A percentile compares a stretch with the other conserved stretches of the same genome.
Evolutionary conservation across 345 rosid genomes (phyloP).

Genomic region (Arabis alpina): DNA sequence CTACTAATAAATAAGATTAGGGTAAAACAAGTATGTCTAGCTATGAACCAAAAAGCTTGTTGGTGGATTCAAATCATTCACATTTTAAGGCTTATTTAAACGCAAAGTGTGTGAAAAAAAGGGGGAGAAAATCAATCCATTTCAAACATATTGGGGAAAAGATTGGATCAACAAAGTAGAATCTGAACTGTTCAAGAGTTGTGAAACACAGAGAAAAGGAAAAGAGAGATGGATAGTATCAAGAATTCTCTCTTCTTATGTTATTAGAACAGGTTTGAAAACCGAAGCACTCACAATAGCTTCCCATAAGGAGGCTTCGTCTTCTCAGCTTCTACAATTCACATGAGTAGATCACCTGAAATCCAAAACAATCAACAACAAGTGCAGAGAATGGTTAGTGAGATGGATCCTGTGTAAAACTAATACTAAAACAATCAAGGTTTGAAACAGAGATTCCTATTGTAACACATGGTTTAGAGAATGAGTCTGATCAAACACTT

Average conservation of each 20-base stretch:
- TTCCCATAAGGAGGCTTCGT: neutral
- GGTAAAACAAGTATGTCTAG: neutral
- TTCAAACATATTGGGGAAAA: conserved; percentile 6
- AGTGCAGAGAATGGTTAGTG: neutral
- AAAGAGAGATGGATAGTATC: conserved; percentile 29
- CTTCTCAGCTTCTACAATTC: conserved; percentile 19
- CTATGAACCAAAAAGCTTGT: conserved; percentile 10
- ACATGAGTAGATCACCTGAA: conserved; percentile 30
- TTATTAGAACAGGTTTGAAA: conserved; percentile 30
- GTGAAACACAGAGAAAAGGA: conserved; percentile 21
- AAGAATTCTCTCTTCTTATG: conserved; percentile 35
- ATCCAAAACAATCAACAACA: conserved; percentile 9
- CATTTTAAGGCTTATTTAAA: neutral
- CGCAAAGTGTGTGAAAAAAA: neutral
- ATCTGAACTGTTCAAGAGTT: conserved; percentile 27
- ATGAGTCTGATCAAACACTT: neutral
- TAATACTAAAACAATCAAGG: neutral
- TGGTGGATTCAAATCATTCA: neutral
- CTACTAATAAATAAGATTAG: too few species aligned
- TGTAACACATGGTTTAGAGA: neutral
- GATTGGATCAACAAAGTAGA: conserved; percentile 25
- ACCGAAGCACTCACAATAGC: conserved; percentile 25
- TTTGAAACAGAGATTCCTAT: neutral
- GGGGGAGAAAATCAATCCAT: conserved; percentile 14
- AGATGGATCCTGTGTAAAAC: neutral